Percentiles rank a stretch among this genome's conserved stretches.
phyloP scores from a whole-genome alignment of 768 basidiomycete genomes.

The Lentinus tigrinus region DNA sequence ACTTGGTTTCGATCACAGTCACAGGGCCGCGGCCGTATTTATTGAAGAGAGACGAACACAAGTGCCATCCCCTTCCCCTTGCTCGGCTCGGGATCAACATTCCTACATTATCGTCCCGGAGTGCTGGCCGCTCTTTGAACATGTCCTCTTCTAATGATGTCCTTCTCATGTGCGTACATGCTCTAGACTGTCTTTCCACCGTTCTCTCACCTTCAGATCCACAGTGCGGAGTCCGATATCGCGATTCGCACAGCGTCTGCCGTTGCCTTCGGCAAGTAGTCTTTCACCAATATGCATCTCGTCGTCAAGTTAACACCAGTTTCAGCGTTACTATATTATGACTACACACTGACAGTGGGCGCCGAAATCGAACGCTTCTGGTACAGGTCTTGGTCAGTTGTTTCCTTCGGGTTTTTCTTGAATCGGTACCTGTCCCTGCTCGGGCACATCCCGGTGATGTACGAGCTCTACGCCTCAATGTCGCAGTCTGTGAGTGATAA shows the following conservation, averaged over 20 bases:
- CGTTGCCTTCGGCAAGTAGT: not conserved
- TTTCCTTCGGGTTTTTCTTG: conserved; percentile 19
- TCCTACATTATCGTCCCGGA: too few relatives aligned
- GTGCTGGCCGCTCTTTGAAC: too few relatives aligned
- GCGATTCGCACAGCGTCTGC: not conserved
- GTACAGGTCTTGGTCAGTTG: conserved; percentile 21
- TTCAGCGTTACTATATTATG: conserved; percentile 38
- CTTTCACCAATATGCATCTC: not conserved
- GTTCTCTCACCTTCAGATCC: too few relatives aligned
- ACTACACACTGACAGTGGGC: conserved; percentile 44
- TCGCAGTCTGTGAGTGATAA: not conserved
- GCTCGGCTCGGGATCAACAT: too few relatives aligned
- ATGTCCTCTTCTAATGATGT: too few relatives aligned
- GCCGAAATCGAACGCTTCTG: conserved; percentile 46
- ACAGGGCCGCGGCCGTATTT: too few relatives aligned
- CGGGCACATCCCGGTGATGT: conserved; percentile 18
- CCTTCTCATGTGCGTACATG: too few relatives aligned
- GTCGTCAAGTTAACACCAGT: not conserved
- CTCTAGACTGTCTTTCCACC: not conserved
- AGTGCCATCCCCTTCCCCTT: too few relatives aligned
- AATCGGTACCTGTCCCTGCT: conserved; percentile 24
- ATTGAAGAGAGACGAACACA: too few relatives aligned
- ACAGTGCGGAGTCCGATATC: not conserved
- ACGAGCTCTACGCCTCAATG: conserved; percentile 1
- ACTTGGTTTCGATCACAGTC: too few relatives aligned